Percentiles rank a stretch among this genome's conserved stretches.
phyloP scores from a whole-genome alignment of 805 yeast species.

The Nakazawaea wickerhamii region DNA sequence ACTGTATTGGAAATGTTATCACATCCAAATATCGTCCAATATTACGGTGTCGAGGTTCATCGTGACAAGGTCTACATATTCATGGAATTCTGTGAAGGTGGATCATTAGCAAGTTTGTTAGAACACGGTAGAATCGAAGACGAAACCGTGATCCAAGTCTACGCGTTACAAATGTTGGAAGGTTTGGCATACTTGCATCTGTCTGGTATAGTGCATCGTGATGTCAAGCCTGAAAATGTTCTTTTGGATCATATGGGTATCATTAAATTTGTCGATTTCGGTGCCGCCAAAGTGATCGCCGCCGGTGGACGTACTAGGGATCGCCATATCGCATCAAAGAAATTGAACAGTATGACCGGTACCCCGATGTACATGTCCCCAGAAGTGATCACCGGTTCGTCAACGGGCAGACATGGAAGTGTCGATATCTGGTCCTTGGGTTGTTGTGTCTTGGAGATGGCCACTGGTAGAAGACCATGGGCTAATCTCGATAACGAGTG shows the following conservation, averaged over 20 bases:
- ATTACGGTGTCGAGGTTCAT: constrained; percentile 96
- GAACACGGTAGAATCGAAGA: constrained; percentile 95
- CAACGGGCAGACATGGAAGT: constrained; percentile 55
- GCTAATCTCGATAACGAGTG: constrained; percentile 92
- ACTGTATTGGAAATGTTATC: constrained; percentile 89
- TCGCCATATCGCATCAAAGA: constrained; percentile 17
- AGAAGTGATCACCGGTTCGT: constrained; percentile 81
- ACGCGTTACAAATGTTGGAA: constrained; percentile 87
- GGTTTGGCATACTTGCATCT: constrained; percentile 93
- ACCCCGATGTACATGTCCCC: constrained; percentile 99
- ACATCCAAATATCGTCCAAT: constrained; percentile 95
- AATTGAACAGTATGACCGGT: constrained; percentile 61
- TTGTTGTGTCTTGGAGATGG: constrained; percentile 94
- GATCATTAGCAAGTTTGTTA: constrained; percentile 78
- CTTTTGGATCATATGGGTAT: constrained; percentile 87
- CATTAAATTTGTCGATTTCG: constrained; percentile 93
- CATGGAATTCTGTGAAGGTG: constrained; percentile 97
- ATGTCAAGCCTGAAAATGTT: constrained; percentile 93
- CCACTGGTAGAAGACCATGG: constrained; percentile 96
- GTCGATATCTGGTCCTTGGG: constrained; percentile 96
- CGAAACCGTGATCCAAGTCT: constrained; percentile 86
- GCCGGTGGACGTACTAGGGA: constrained; percentile 37
- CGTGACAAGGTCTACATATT: constrained; percentile 91
- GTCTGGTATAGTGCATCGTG: constrained; percentile 94
- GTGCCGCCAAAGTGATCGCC: constrained; percentile 90